Conservation (phyloP, 2,329 filamentous ascomycete genomes). For the Fusarium subtropicale region DNA sequence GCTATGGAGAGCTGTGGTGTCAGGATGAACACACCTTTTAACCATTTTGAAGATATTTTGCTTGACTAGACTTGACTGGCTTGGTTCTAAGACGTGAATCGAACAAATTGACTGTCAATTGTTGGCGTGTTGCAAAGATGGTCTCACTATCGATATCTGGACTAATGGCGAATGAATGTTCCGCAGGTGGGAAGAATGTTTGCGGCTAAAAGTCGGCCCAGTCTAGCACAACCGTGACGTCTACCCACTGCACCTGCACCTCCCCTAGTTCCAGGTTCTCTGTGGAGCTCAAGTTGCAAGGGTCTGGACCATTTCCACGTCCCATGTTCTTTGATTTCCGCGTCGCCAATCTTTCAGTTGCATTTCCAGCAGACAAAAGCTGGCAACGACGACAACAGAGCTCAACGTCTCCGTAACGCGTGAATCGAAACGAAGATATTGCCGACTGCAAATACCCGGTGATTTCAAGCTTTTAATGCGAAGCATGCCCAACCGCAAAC, state of each 20-base stretch:
- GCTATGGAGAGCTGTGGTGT: background rate
- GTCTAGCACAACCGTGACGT: conserved; percentile 31
- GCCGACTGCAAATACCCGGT: conserved; percentile 15
- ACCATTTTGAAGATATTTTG: conserved; percentile 33
- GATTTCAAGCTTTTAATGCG: conserved; percentile 38
- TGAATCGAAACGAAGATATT: background rate
- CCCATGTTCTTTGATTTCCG: conserved; percentile 42
- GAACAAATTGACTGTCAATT: conserved; percentile 17
- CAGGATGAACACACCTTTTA: conserved; percentile 35
- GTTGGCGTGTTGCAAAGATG: conserved; percentile 13
- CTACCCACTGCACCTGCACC: conserved; percentile 27
- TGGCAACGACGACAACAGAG: conserved; percentile 24
- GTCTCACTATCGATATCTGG: conserved; percentile 22
- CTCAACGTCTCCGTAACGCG: conserved; percentile 8
- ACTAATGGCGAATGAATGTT: conserved; percentile 15
- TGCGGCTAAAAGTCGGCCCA: conserved; percentile 46
- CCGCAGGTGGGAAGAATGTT: conserved; percentile 40
- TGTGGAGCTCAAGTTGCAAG: conserved; percentile 41
- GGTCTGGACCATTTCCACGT: conserved; percentile 42
- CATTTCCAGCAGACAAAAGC: conserved; percentile 18
- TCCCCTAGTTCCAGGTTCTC: conserved; percentile 24
- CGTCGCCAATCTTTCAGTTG: conserved; percentile 45
- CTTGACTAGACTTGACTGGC: background rate
- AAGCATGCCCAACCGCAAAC: conserved; percentile 48
- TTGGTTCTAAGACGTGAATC: background rate